Evolutionary conservation across 2,329 filamentous ascomycete genomes (phyloP), one percentile per base, ranked within the genome.

Genomic region (Fusarium multiceps): DNA sequence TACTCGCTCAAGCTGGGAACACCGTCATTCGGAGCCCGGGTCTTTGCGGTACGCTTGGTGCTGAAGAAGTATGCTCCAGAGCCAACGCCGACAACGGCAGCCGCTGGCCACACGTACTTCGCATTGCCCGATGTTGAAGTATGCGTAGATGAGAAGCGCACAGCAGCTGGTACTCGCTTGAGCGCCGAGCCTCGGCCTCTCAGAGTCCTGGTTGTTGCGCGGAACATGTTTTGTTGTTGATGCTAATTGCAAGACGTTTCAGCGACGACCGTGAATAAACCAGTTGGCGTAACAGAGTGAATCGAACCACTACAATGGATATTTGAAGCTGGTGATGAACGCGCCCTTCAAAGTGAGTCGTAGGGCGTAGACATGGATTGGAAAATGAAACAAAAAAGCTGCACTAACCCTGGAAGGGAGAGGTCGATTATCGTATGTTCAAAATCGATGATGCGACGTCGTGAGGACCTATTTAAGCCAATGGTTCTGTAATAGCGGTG

Each of bases 141-240:
- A 12, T 56, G 48, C 1, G 70, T 64, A 1, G 72, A 74, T 1
- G 63, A 72, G 45, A 65, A 64, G 32, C 72, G 72, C 12, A 45
- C 28, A 16, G 40, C 51, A 5, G 4, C 8, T 8, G 59, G 37
- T 30, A 43, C 49, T 45, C 55, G 61, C 50, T 55, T 70, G 42
- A 55, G 40, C 14, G 50, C 20, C 13, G 30, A 34, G 7, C 46
- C n/a, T 10, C 53, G 37, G 8, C 21, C 13, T 20, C 49, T 45
- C 30, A 62, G 7, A 10, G 51, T 48, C 20, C 30, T 53, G 1
- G 32, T 3, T 0, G 48, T 42, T 49, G 49, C 46, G 20, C 61
- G 72, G 59, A 74, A 63, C 72, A 74, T 74, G 16, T 11, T 50
- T 25, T 9, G 32, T 25, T 18, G 42, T 8, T 40, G 25, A 12